phyloP scores from a whole-genome alignment of 2,329 filamentous ascomycete species.

The Immersiporthe knoxdaviesiana region DNA sequence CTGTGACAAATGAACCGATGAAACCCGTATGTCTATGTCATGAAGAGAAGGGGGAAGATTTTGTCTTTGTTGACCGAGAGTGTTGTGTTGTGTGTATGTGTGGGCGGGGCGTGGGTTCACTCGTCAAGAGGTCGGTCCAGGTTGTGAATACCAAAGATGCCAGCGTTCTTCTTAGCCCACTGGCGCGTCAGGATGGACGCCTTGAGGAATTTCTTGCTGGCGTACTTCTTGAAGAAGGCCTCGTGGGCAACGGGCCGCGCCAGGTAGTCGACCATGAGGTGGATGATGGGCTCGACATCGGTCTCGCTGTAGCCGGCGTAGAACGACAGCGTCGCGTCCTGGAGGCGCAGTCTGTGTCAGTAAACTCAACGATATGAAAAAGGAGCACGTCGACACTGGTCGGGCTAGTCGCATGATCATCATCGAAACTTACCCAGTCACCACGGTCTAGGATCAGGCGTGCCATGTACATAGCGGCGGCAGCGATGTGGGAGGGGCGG shows the following conservation, averaged over 20 bases:
- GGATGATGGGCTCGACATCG: conserved; percentile 89
- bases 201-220: conserved; percentile 98
- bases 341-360: conserved; percentile 49
- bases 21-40: conserved; percentile 8
- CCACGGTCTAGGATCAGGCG: conserved; percentile 89
- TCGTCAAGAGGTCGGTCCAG: conserved; percentile 49
- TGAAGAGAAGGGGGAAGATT: not conserved
- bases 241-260: conserved; percentile 88
- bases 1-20: conserved; percentile 13
- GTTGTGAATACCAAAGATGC: conserved; percentile 58
- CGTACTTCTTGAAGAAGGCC: conserved; percentile 99
- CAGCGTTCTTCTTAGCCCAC: conserved; percentile 86
- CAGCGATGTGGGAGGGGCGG: conserved; percentile 86
- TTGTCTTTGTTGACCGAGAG: conserved; percentile 18
- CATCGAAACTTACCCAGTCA: conserved; percentile 67
- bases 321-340: conserved; percentile 78
- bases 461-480: conserved; percentile 92
- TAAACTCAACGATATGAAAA: conserved; percentile 28
- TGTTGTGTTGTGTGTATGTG: not conserved
- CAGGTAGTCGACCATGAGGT: conserved; percentile 96
- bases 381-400: not conserved
- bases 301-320: conserved; percentile 94
- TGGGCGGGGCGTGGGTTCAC: conserved; percentile 47
- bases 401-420: conserved; percentile 45
- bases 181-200: conserved; percentile 88